Evolutionary conservation across 768 basidiomycete species (phyloP).

Genomic region (Kwoniella pini): DNA sequence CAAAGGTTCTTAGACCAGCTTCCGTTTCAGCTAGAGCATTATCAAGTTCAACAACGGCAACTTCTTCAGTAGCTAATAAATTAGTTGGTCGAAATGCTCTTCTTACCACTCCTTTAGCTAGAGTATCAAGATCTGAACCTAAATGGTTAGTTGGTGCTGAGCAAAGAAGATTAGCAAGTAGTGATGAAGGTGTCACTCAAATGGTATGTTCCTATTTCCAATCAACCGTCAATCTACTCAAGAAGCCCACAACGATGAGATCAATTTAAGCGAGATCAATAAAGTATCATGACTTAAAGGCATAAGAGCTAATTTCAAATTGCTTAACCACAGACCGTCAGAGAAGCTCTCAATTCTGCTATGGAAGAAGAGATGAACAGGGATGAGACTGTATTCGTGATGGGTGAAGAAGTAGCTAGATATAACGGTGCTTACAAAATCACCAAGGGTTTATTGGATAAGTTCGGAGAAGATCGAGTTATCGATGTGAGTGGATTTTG

Average conservation of each 20-base stretch:
- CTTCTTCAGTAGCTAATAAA: constrained; percentile 12
- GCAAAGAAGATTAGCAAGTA: constrained; percentile 39
- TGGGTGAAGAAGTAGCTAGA: constrained; percentile 97
- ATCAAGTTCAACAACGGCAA: constrained; percentile 21
- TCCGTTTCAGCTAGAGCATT: constrained; percentile 6
- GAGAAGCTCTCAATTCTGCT: constrained; percentile 93
- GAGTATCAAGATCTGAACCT: constrained; percentile 41
- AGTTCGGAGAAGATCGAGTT: constrained; percentile 97
- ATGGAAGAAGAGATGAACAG: constrained; percentile 99
- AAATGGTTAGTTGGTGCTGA: constrained; percentile 38
- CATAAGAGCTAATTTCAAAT: too few species aligned
- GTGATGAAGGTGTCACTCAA: constrained; percentile 41
- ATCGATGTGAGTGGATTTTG: constrained; percentile 64
- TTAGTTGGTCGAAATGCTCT: constrained; percentile 43
- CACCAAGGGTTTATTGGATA: constrained; percentile 97
- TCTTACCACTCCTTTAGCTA: constrained; percentile 40
- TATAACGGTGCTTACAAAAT: constrained; percentile 78
- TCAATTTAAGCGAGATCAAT: too few species aligned
- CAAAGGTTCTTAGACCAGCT: constrained; percentile 22
- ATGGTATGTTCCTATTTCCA: constrained; percentile 41
- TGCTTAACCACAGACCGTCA: constrained; percentile 67
- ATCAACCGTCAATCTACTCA: neutral
- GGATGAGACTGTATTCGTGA: constrained; percentile 89
- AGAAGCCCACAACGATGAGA: too few species aligned
- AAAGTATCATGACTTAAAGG: too few species aligned